Percentiles rank a stretch among this genome's conserved stretches.
Evolutionary conservation across 352 stramenopile species (phyloP).

Genomic region (Globisporangium apiculatum): DNA sequence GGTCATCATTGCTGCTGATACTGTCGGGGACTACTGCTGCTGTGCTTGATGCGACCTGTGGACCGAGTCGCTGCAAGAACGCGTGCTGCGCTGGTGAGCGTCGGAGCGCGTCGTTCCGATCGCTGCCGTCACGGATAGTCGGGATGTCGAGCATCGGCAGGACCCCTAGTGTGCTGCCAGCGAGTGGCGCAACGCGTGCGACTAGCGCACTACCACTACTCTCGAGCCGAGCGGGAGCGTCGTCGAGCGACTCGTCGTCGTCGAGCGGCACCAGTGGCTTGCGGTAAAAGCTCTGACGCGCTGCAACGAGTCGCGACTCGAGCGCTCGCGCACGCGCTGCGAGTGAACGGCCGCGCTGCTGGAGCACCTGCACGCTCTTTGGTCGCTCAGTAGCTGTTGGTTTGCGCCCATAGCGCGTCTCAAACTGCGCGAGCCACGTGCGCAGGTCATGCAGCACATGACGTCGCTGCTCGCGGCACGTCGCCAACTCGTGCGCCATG

Average conservation of each 20-base stretch:
- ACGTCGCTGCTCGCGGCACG: conserved; percentile 28
- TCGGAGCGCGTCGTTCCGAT: conserved; percentile 5
- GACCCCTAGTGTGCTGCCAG: conserved; percentile 3
- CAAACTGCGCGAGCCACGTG: conserved; percentile 43
- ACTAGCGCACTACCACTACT: too few species aligned
- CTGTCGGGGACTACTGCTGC: neutral
- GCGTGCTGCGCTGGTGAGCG: conserved; percentile 60
- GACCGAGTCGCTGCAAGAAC: conserved; percentile 37
- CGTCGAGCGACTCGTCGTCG: conserved; percentile 4
- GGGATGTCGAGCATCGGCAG: conserved; percentile 12
- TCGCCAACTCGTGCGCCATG: conserved; percentile 32
- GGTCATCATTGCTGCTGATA: neutral
- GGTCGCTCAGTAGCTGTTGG: conserved; percentile 27
- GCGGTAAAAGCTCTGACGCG: conserved; percentile 25
- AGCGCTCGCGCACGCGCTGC: conserved; percentile 34
- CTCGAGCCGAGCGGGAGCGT: too few species aligned
- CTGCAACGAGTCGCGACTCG: conserved; percentile 17
- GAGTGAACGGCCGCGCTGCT: conserved; percentile 26
- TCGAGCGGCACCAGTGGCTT: conserved; percentile 1
- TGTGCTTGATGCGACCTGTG: neutral
- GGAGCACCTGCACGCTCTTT: conserved; percentile 23
- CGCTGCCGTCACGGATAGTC: neutral
- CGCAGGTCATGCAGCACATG: conserved; percentile 36
- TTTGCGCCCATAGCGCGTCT: conserved; percentile 45
- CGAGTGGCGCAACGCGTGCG: neutral